Evolutionary conservation across 2,329 filamentous ascomycete genomes (phyloP).

Genomic region (Volutella citrinella): DNA sequence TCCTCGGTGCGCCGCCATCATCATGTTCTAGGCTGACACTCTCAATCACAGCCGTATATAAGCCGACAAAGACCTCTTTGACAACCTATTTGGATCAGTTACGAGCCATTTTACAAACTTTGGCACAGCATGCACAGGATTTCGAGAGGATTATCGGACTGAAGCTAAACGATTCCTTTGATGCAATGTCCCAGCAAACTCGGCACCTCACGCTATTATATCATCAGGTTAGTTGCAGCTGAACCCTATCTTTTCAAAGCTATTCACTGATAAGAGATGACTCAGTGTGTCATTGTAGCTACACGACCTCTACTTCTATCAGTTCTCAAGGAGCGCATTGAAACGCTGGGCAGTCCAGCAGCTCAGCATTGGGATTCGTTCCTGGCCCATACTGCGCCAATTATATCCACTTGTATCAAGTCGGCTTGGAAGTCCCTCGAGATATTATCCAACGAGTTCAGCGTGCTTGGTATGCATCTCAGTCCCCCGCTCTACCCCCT

Average conservation of each 20-base stretch:
- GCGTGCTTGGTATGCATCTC: conserved; percentile 35
- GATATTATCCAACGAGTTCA: conserved; percentile 34
- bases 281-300: conserved; percentile 36
- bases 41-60: conserved; percentile 32
- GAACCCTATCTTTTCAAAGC: accelerated
- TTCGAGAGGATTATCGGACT: conserved; percentile 34
- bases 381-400: conserved; percentile 28
- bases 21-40: accelerated
- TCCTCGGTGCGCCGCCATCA: accelerated
- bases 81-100: conserved; percentile 35
- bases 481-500: accelerated
- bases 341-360: conserved; percentile 20
- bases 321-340: conserved; percentile 34
- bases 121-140: conserved; percentile 36
- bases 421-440: conserved; percentile 38
- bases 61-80: conserved; percentile 30
- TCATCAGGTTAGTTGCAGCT: conserved; percentile 30
- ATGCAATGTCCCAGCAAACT: conserved; percentile 35
- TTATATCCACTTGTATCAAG: conserved; percentile 39
- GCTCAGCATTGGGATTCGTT: conserved; percentile 31
- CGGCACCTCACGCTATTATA: conserved; percentile 36
- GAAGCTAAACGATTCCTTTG: conserved; percentile 32
- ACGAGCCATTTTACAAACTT: conserved; percentile 31
- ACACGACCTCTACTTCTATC: conserved; percentile 37
- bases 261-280: neutral